Percentiles rank a stretch among this genome's conserved stretches.
Evolutionary conservation across 495 filamentous ascomycete genomes (phyloP).

Genomic region (Neohortaea acidophila): DNA sequence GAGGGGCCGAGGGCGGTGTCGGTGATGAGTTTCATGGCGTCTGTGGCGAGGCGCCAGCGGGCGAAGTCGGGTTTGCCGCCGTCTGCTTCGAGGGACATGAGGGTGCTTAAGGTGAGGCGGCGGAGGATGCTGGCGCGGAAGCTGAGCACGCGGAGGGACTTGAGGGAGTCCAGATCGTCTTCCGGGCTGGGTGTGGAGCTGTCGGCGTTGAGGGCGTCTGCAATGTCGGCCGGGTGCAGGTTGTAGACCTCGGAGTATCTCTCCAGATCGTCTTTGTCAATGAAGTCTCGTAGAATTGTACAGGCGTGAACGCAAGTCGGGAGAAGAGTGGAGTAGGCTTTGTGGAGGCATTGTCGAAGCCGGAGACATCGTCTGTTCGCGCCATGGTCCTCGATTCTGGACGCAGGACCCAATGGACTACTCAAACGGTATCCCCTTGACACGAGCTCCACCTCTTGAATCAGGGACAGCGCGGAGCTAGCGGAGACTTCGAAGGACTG

Average conservation of each 20-base stretch:
- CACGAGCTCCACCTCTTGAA: constrained; percentile 93
- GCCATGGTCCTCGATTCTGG: constrained; percentile 25
- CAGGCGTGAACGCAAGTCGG: constrained; percentile 53
- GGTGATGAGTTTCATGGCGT: constrained; percentile 53
- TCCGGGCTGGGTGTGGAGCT: constrained; percentile 26
- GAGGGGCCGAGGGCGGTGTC: constrained; percentile 32
- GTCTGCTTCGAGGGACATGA: constrained; percentile 76
- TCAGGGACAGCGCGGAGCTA: constrained; percentile 64
- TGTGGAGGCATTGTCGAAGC: constrained; percentile 58
- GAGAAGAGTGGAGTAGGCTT: constrained; percentile 52
- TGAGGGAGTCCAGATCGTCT: constrained; percentile 65
- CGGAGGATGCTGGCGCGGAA: constrained; percentile 65
- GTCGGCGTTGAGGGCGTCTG: too few species aligned
- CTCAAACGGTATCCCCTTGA: constrained; percentile 76
- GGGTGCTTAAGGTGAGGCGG: constrained; percentile 68
- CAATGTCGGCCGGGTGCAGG: constrained; percentile 61
- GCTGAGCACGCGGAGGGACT: constrained; percentile 60
- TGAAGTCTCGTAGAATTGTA: constrained; percentile 49
- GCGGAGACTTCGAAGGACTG: constrained; percentile 73
- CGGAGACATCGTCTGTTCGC: constrained; percentile 50
- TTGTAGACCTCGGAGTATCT: constrained; percentile 90
- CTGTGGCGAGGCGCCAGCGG: constrained; percentile 63
- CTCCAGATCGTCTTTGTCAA: constrained; percentile 63
- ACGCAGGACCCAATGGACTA: constrained; percentile 20
- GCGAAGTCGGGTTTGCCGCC: constrained; percentile 65